phyloP scores from a whole-genome alignment of 805 yeast genomes.

The Dipodascus albidus region DNA sequence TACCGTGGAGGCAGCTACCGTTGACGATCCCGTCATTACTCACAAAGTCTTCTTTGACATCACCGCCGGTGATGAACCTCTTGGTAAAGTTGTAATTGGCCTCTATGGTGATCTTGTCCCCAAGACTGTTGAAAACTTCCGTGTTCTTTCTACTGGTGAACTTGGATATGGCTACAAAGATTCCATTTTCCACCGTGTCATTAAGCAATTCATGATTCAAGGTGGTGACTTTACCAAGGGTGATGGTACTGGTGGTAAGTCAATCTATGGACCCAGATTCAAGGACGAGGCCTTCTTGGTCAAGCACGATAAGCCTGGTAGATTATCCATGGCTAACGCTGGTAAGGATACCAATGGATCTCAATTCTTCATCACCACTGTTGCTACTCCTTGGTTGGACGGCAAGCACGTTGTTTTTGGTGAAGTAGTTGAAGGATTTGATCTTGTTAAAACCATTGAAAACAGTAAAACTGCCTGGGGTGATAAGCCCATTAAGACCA shows the following conservation, averaged over 20 bases:
- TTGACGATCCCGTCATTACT: constrained; percentile 40
- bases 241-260: constrained; percentile 64
- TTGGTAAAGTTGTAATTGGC: constrained; percentile 82
- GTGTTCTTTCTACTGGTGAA: constrained; percentile 65
- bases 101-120: constrained; percentile 80
- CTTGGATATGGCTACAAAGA: constrained; percentile 56
- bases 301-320: constrained; percentile 48
- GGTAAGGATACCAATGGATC: constrained; percentile 72
- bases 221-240: constrained; percentile 72
- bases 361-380: constrained; percentile 92
- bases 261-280: constrained; percentile 65
- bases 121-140: constrained; percentile 81
- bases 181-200: constrained; percentile 63
- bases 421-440: constrained; percentile 74
- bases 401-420: constrained; percentile 96
- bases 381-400: constrained; percentile 81
- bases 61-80: constrained; percentile 58
- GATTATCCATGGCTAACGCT: constrained; percentile 68
- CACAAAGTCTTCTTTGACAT: constrained; percentile 79
- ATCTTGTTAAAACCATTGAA: constrained; percentile 68
- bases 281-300: constrained; percentile 66
- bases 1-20: constrained; percentile 6
- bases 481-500: constrained; percentile 59
- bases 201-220: constrained; percentile 66
- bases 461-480: constrained; percentile 53